Base-by-base conservation (phyloP, 371 early-diverging fungal species). In the Actinomortierella wolfii region DNA sequence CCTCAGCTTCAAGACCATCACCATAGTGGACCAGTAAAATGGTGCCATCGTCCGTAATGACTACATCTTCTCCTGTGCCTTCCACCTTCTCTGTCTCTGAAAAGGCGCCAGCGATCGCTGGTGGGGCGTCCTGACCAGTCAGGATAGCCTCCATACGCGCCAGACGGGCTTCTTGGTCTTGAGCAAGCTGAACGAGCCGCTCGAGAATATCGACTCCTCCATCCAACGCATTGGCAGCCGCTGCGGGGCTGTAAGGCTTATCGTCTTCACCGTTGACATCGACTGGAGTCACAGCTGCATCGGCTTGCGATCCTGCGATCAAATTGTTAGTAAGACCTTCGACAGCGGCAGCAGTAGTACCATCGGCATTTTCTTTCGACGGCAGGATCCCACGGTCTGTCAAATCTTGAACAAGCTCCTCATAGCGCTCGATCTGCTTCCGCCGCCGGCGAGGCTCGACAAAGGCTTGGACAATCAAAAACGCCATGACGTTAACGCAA, bases 391-490 rank as follows among this genome's bases (percentile, higher is more conserved):
- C 65, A 5, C 64, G 58, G n/a, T 61, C 64, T 0, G 67, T 69
- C 53, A 69, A 26, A 40, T 76, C 67, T 39, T 66, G 66, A 39
- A 91, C 74, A 50, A 84, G 56, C 52, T 86, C 86, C 26, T 91
- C 90, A 54, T 92, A 89, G 15, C 87, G 86, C 56, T 88, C 88
- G 14, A 89, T 81, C 44, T 93, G 81, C 58, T 85, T 85, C 44
- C 82, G 80, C 14, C 94, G 76, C 68, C 90, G 90, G 40, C 85
- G 61, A 1, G 93, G 94, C 59, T 94, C 94, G 62, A 94, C 89
- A 29, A 90, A 73, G 0, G 89, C 86, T 47, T 92, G 92, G 0
- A 91, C 90, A 43, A 84, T 68, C 34, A 93, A 73, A 70, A 93
- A 85, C n/a, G 90, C 77, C 24, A 89, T 23, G 28, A 92, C 67